Evolutionary conservation across 768 basidiomycete species (phyloP).

Genomic region (Termitomyces heimii): DNA sequence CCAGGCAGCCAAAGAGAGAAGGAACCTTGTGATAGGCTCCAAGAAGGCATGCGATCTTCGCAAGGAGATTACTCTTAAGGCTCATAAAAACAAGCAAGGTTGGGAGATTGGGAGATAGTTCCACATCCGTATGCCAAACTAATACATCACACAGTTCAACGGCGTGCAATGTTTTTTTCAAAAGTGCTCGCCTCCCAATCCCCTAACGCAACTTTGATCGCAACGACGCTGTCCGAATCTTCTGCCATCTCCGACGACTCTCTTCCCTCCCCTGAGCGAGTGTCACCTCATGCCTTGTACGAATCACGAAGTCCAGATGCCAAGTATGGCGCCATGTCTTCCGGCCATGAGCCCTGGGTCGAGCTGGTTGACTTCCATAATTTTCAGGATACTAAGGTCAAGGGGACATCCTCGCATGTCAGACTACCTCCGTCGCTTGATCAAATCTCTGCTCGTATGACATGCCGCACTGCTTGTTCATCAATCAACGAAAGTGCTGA

Average conservation of each 20-base stretch:
- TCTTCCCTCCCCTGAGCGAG: conserved; percentile 62
- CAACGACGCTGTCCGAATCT: conserved; percentile 66
- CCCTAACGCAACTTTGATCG: conserved; percentile 47
- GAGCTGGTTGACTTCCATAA: conserved; percentile 63
- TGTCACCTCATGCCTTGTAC: conserved; percentile 56
- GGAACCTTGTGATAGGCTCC: conserved; percentile 36
- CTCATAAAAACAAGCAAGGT: conserved; percentile 73
- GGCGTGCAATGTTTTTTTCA: conserved; percentile 70
- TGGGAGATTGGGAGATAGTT: conserved; percentile 32
- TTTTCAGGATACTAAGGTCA: conserved; percentile 19
- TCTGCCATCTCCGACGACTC: conserved; percentile 64
- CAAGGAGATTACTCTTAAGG: conserved; percentile 69
- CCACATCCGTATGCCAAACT: background rate
- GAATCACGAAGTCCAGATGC: conserved; percentile 38
- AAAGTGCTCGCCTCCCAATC: conserved; percentile 67
- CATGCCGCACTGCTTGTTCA: conserved; percentile 27
- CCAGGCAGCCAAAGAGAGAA: conserved; percentile 53
- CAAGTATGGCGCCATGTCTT: conserved; percentile 16
- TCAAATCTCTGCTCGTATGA: conserved; percentile 65
- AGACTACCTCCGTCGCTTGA: conserved; percentile 61
- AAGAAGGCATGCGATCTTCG: conserved; percentile 56
- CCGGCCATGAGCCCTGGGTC: conserved; percentile 43
- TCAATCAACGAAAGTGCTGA: conserved; percentile 12
- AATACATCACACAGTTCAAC: conserved; percentile 47
- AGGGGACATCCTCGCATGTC: conserved; percentile 7